These are phyloP conservation scores for Talaromyces wortmannii DNA, from an alignment of 495 filamentous ascomycete species.

Conservation along the genomic window DNA sequence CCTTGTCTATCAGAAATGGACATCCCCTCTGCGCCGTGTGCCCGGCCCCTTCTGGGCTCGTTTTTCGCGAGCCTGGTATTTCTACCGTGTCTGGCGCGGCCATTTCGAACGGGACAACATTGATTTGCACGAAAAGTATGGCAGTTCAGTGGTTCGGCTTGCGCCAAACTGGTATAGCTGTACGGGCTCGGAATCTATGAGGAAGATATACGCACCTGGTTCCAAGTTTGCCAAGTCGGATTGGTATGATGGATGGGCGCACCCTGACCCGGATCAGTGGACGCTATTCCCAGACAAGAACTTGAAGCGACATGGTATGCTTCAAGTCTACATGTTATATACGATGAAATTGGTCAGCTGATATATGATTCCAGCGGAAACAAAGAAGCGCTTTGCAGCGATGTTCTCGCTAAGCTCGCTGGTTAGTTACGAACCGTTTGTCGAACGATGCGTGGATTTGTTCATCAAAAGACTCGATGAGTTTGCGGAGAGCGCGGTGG, in stretches of 20 bases:
- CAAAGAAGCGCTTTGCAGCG: conserved; percentile 31
- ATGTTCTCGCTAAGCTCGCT: conserved; percentile 48
- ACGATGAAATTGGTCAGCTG: not conserved
- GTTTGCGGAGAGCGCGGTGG: conserved; percentile 17
- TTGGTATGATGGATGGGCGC: conserved; percentile 33
- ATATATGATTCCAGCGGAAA: conserved; percentile 17
- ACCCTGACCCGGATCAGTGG: conserved; percentile 24
- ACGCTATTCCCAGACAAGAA: conserved; percentile 35
- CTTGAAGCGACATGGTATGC: conserved; percentile 31
- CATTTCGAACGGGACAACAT: conserved; percentile 39
- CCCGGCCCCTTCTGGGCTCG: conserved; percentile 47
- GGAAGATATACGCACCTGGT: conserved; percentile 36
- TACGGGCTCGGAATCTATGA: conserved; percentile 31
- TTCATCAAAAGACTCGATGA: conserved; percentile 38
- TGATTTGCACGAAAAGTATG: conserved; percentile 30
- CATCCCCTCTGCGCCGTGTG: conserved; percentile 32
- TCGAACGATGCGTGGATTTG: conserved; percentile 43
- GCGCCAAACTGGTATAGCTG: conserved; percentile 46
- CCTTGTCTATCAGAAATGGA: conserved; percentile 8
- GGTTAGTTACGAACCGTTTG: conserved; percentile 47
- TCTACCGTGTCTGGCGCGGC: conserved; percentile 31
- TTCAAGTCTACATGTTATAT: not conserved
- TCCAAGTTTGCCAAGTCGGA: conserved; percentile 31
- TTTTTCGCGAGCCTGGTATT: conserved; percentile 51
- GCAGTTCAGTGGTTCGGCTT: conserved; percentile 30